Conservation (phyloP, 192 early-diverging fungal species). For the Powellomyces hirtus region DNA sequence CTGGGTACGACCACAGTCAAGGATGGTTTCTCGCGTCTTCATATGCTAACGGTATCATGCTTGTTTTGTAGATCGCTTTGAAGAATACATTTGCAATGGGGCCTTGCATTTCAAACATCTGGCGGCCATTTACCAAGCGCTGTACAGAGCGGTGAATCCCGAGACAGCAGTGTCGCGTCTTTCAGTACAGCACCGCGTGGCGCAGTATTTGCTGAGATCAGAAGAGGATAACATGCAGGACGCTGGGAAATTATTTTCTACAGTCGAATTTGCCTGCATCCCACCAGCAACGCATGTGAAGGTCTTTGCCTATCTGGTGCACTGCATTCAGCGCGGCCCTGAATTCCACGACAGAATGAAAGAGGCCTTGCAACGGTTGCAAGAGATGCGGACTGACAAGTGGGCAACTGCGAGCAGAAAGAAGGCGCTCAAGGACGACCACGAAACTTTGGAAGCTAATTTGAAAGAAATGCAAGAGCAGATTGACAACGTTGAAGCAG, state of each 20-base stretch:
- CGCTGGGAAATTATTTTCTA: background rate
- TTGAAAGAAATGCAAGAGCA: background rate
- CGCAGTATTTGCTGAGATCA: background rate
- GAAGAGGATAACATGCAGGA: background rate
- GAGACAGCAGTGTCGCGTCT: background rate
- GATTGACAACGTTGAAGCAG: background rate
- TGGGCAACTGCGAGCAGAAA: background rate
- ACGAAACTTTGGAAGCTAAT: background rate
- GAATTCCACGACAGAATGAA: background rate
- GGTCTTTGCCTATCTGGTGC: background rate
- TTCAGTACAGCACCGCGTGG: conserved; percentile 1
- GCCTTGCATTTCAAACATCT: background rate
- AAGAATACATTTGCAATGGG: background rate
- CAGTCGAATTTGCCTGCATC: background rate
- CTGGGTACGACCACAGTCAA: too few relatives aligned
- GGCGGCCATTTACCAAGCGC: background rate
- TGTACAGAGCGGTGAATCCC: background rate
- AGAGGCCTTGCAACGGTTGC: background rate
- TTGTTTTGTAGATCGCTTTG: background rate
- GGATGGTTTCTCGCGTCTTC: too few relatives aligned
- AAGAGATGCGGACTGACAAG: conserved; percentile 16
- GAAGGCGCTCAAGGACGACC: conserved; percentile 2
- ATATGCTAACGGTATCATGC: too few relatives aligned
- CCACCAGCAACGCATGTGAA: conserved; percentile 9
- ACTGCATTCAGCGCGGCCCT: background rate